phyloP scores from a whole-genome alignment of 129 eudicot species.

The Arctium lappa region DNA sequence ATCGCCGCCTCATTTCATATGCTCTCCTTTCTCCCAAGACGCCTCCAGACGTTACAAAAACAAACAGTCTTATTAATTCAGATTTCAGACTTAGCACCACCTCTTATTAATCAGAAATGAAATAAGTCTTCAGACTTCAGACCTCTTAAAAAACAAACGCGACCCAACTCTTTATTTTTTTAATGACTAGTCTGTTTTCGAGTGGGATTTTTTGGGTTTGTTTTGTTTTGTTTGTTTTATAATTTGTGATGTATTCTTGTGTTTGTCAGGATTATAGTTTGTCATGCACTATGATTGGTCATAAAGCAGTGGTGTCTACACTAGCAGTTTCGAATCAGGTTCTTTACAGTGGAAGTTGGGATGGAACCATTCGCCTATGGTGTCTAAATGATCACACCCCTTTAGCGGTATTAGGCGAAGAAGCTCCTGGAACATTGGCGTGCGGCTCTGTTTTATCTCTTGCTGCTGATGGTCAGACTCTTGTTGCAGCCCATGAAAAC shows the following conservation, averaged over 20 bases:
- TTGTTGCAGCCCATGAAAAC: conserved; percentile 68
- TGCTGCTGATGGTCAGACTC: conserved; percentile 44
- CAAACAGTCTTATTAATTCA: too few relatives aligned
- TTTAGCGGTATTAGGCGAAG: conserved; percentile 71
- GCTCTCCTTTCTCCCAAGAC: too few relatives aligned
- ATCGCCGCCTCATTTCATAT: too few relatives aligned
- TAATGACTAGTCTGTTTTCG: too few relatives aligned
- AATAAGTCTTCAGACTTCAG: too few relatives aligned
- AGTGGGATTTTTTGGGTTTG: background rate
- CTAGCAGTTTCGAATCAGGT: conserved; percentile 57
- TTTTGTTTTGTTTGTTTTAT: background rate
- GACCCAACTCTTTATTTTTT: too few relatives aligned
- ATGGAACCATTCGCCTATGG: conserved; percentile 90
- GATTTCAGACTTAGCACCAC: too few relatives aligned
- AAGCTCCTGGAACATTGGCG: conserved; percentile 35
- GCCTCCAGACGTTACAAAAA: too few relatives aligned
- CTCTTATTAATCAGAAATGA: too few relatives aligned
- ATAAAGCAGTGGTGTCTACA: conserved; percentile 81
- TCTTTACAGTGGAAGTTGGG: conserved; percentile 98
- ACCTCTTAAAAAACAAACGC: too few relatives aligned
- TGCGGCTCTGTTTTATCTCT: conserved; percentile 64
- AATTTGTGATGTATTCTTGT: conserved; percentile 5
- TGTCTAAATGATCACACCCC: conserved; percentile 79
- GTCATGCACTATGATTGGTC: conserved; percentile 73
- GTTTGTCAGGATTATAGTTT: conserved; percentile 61